Evolutionary conservation across 2,329 filamentous ascomycete species (phyloP), one percentile per base, ranked within the genome.

Genomic region (Phialocephala sp.): DNA sequence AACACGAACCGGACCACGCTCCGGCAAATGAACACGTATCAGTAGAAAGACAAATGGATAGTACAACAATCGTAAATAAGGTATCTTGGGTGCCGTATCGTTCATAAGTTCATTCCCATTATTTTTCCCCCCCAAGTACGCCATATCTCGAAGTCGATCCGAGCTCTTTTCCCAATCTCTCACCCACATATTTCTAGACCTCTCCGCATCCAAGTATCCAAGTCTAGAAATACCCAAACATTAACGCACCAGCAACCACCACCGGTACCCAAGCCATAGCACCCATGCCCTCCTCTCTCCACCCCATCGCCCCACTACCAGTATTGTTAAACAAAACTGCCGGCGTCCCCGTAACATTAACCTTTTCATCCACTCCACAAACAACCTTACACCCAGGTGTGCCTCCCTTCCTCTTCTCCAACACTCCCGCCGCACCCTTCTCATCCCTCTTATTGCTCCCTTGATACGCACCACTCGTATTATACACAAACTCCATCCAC

Each of bases 401-500:
- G 0, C 68, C 69, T 32, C 50, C 50, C 32, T 72, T 73, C 41
- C 72, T 68, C 57, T 71, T 72, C 50, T 68, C 66, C 59, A 74
- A 36, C 1, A 54, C 18, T 3, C 64, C 71, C 1, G 12, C 18
- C 8, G 47, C 65, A 35, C 67, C 65, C 39, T 41, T 22, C 11
- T 64, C 67, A 27, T 61, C 36, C 59, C 68, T 68, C 56, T 66
- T 66, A 57, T 57, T 67, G 6, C 32, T 59, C 1, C 50, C 59
- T 8, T 27, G 66, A 60, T 69, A 69, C 1, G 67, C 55, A 1
- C 72, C 72, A 60, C 69, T 72, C 2, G 71, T 74, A 63, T 76
- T 76, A 58, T 69, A 76, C 0, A 65, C 74, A 8, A 75, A 32
- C 56, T 76, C 73, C n/a, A 76, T 74, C 71, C 72, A 76, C 57